These are phyloP conservation scores for Fraxinus velutina DNA, from an alignment of 305 asterid genomes.

Conservation along the genomic window DNA sequence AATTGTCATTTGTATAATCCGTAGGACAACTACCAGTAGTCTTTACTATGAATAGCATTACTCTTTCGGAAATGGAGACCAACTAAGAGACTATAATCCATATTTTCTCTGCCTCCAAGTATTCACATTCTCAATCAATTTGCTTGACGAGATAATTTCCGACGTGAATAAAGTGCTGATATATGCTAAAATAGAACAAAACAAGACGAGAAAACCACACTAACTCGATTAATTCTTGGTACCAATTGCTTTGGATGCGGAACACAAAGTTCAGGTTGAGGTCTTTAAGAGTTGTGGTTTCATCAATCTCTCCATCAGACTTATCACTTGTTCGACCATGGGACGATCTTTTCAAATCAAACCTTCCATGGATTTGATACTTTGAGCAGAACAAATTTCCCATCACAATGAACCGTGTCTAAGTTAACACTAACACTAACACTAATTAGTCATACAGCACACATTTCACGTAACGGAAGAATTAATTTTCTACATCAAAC, in stretches of 20 bases:
- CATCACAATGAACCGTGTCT: slow-evolving; percentile 93
- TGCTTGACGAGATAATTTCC: slow-evolving; percentile 45
- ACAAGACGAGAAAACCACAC: slow-evolving; percentile 19
- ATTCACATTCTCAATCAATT: slow-evolving; percentile 82
- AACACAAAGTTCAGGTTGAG: slow-evolving; percentile 77
- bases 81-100: slow-evolving; percentile 94
- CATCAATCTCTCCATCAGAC: slow-evolving; percentile 73
- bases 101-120: slow-evolving; percentile 81
- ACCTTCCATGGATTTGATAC: slow-evolving; percentile 77
- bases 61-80: slow-evolving; percentile 86
- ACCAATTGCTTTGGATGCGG: slow-evolving; percentile 70
- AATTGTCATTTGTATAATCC: too few species aligned
- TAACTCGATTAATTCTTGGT: slow-evolving; percentile 82
- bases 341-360: slow-evolving; percentile 93
- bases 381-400: slow-evolving; percentile 98
- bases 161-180: slow-evolving; percentile 6
- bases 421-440: not conserved
- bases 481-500: not conserved
- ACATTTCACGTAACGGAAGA: not conserved
- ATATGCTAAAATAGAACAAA: not conserved
- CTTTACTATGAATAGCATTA: too few species aligned
- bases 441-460: slow-evolving; percentile 14
- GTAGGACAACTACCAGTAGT: too few species aligned
- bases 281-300: slow-evolving; percentile 90
- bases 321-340: slow-evolving; percentile 84